Base-by-base conservation (phyloP, 352 stramenopile genomes). In the Lagenidium sp. region DNA sequence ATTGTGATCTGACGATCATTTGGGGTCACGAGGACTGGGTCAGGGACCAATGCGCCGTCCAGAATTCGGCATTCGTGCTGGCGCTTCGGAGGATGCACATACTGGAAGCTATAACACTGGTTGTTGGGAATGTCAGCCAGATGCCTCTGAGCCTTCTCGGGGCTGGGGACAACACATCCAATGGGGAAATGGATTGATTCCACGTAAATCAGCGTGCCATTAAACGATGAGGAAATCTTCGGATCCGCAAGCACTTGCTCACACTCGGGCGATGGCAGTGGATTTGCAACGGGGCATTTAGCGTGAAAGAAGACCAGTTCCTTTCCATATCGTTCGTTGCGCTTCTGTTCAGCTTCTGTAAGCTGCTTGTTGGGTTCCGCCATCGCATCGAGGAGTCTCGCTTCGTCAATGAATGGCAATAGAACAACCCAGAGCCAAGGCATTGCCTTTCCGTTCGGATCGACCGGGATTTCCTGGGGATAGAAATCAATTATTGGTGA, bases 401-500 rank as follows among this genome's bases (percentile, higher is more conserved):
- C 63, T 72, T 99, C 95, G 44, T 99, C 95, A 53, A 99, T 99
- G 53, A 99, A 99, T 18, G 96, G 95, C 10, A 99, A 73, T 28
- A 99, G 64, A 20, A 98, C 95, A 13, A 99, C 95, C 95, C 95
- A 99, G 8, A 99, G 69, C 97, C 97, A 99, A 20, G 95, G 95
- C 85, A 98, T 98, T 0, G 87, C 82, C 59, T 99, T 99, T 21
- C 97, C 97, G 62, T 99, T 99, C 1, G 96, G 95, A 66, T 99
- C 97, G 25, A 97, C 85, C 16, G 91, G 78, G 29, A 99, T 95
- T 22, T 98, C 86, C 55, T 82, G 93, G 2, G 91, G 92, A 62
- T 98, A 98, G 59, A 98, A 98, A 46, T 99, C 85, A 51, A 97
- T 88, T 51, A 99, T 97, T 12, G 96, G 97, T 31, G 95, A 99